Conservation (phyloP, 208 protist species). For the Phytomonas sp. region DNA sequence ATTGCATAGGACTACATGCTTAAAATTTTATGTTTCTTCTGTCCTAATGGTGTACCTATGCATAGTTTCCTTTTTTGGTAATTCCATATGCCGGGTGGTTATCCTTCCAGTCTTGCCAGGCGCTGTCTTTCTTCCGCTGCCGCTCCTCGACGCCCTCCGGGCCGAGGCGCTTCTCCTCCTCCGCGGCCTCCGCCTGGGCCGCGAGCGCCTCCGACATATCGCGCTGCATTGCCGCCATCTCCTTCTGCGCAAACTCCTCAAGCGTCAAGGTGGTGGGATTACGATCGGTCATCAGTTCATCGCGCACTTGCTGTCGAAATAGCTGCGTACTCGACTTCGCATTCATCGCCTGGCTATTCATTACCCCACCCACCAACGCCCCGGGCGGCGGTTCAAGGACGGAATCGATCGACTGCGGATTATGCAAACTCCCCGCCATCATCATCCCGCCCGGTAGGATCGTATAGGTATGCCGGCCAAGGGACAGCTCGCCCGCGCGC, state of each 20-base stretch:
- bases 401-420: conserved; percentile 27
- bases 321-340: conserved; percentile 21
- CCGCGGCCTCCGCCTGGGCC: conserved; percentile 32
- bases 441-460: conserved; percentile 78
- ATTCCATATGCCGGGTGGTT: conserved; percentile 67
- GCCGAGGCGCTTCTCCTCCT: conserved; percentile 74
- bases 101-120: conserved; percentile 80
- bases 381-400: conserved; percentile 10
- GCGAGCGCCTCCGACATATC: conserved; percentile 46
- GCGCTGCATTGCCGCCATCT: conserved; percentile 74
- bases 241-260: conserved; percentile 74
- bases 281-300: conserved; percentile 70
- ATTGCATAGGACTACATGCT: background rate
- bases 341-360: background rate
- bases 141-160: conserved; percentile 80
- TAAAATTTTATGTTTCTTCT: background rate
- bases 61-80: conserved; percentile 81
- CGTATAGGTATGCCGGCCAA: conserved; percentile 76
- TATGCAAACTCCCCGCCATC: conserved; percentile 37
- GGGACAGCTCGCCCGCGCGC: conserved; percentile 52
- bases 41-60: conserved; percentile 17
- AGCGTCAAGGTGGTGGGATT: conserved; percentile 83
- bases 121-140: conserved; percentile 66
- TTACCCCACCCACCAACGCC: conserved; percentile 4
- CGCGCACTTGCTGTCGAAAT: conserved; percentile 60